Conservation (phyloP, 192 early-diverging fungal species). For the Coemansia reversa region DNA sequence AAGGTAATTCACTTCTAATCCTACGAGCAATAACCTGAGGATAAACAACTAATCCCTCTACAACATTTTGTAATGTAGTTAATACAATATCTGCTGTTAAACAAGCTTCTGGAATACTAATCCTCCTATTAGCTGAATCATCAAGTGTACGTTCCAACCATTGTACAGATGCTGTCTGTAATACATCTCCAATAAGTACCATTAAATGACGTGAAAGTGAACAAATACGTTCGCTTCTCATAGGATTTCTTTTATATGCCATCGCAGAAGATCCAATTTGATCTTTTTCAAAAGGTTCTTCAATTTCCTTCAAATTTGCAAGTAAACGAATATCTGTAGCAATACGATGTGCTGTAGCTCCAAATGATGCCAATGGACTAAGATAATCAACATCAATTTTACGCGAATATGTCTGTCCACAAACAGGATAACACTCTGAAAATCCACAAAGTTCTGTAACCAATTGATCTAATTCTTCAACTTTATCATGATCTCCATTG, state of each 20-base stretch:
- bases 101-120: conserved; percentile 95
- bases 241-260: conserved; percentile 99
- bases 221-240: conserved; percentile 97
- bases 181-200: conserved; percentile 81
- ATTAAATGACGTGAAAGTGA: conserved; percentile 93
- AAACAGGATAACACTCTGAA: conserved; percentile 79
- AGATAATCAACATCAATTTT: conserved; percentile 96
- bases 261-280: conserved; percentile 98
- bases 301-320: conserved; percentile 96
- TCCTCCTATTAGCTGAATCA: conserved; percentile 94
- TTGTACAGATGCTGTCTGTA: conserved; percentile 88
- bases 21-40: conserved; percentile 89
- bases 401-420: conserved; percentile 97
- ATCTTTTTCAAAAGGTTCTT: conserved; percentile 99
- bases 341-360: conserved; percentile 94
- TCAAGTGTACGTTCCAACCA: conserved; percentile 98
- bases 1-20: conserved; percentile 93
- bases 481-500: conserved; percentile 90
- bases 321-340: conserved; percentile 95
- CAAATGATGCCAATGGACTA: conserved; percentile 82
- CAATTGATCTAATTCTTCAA: conserved; percentile 85
- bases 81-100: conserved; percentile 96
- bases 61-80: conserved; percentile 93
- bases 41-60: conserved; percentile 96
- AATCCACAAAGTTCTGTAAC: conserved; percentile 91